Evolutionary conservation across 345 rosid genomes (phyloP), one percentile per base, ranked within the genome.

Genomic region (Bruguiera gymnorhiza): DNA sequence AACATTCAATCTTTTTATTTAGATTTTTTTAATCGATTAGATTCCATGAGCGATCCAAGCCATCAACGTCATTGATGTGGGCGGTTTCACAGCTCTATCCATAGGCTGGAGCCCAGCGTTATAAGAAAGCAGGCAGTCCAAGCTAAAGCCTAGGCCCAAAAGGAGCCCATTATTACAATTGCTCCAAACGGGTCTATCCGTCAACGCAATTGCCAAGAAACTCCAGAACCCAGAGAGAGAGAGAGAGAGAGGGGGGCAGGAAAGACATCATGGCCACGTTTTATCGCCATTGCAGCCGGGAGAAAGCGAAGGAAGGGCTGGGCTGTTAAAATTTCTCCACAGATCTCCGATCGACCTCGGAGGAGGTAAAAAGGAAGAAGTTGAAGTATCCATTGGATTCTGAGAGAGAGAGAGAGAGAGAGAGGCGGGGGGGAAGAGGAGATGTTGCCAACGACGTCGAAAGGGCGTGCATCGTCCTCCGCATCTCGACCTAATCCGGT

Each of bases 381-480:
- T 15, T 43, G 15, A 43, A 43, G 15, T 39, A 43, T 43, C 19
- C 50, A 13, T 43, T 9, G 39, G 18, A 10, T 55, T 43, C 20
- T 27, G 4, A 24, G 23, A 66, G 34, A 36, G 67, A 57, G 73
- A 54, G 32, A 46, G 32, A 39, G 65, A 54, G 32, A 46, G 32
- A 39, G 65, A 75, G 60, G 51, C 32, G 63, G 60, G 26, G 29
- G 29, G 29, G 29, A 27, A 53, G 54, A 57, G 60, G 75, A 65
- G 77, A 92, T 96, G 99, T 79, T 92, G 82, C 97, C 98, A 2
- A 90, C 92, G 57, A 77, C 89, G 63, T 83, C 93, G 60, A 96
- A 75, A 83, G 86, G 85, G 63, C 97, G 93, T 52, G 70, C 97
- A 55, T 83, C 97, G 78, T 83, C 92, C 73, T 82, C 96, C 70